phyloP scores from a whole-genome alignment of 176 grass and related monocot species.

The Juncus effusus region DNA sequence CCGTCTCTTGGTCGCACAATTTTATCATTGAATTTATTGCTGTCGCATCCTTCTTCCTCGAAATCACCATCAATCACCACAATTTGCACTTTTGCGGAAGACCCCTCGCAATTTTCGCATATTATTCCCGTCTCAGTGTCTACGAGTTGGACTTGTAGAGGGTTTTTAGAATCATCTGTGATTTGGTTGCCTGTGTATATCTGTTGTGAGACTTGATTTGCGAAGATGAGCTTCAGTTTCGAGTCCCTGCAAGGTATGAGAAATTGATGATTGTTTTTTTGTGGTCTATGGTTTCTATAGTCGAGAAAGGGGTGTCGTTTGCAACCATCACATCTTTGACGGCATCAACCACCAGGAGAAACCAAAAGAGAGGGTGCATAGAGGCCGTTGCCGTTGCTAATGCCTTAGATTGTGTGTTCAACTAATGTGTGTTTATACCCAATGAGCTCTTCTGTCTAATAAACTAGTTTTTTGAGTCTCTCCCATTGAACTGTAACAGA shows the following conservation, averaged over 20 bases:
- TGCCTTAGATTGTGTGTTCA: too few species aligned
- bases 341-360: too few species aligned
- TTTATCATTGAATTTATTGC: not conserved
- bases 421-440: too few species aligned
- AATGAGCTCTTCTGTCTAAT: too few species aligned
- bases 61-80: not conserved
- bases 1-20: not conserved
- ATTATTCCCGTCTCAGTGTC: not conserved
- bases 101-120: not conserved
- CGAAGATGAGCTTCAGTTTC: constrained; percentile 48
- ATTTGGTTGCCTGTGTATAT: constrained; percentile 56
- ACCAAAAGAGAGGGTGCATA: too few species aligned
- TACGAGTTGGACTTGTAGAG: constrained; percentile 17
- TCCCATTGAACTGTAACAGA: too few species aligned
- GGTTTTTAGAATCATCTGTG: not conserved
- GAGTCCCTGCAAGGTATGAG: constrained; percentile 19
- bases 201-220: constrained; percentile 53
- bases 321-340: too few species aligned
- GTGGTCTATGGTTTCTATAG: too few species aligned
- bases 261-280: not conserved
- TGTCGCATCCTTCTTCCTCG: not conserved
- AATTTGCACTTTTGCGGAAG: not conserved
- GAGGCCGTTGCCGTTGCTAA: too few species aligned
- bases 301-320: too few species aligned
- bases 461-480: too few species aligned